A percentile compares a stretch with the other conserved stretches of the same genome.
phyloP scores from a whole-genome alignment of 352 stramenopile species.

The Globisporangium mamillatum region DNA sequence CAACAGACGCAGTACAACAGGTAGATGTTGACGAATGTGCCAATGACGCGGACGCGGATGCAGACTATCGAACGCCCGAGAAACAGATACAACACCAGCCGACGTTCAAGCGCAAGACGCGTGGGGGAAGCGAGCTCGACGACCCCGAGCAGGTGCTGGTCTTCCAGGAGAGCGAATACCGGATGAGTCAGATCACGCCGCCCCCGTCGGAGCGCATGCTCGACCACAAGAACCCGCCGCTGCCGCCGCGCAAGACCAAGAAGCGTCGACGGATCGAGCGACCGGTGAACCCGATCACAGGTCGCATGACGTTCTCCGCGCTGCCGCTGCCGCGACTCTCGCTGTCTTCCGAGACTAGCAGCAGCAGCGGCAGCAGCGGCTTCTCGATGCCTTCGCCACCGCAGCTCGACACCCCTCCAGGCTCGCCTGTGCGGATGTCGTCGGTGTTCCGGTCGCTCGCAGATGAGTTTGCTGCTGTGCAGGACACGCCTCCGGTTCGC shows the following conservation, averaged over 20 bases:
- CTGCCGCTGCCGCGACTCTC: constrained; percentile 20
- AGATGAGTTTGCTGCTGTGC: constrained; percentile 60
- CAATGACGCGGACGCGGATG: constrained; percentile 10
- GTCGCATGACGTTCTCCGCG: constrained; percentile 15
- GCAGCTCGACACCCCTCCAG: constrained; percentile 35
- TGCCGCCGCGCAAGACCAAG: constrained; percentile 39
- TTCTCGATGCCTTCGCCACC: constrained; percentile 21
- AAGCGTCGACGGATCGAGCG: constrained; percentile 27
- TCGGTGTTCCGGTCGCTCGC: constrained; percentile 63
- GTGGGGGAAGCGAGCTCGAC: constrained; percentile 1
- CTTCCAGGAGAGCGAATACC: constrained; percentile 25
- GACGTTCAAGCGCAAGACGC: constrained; percentile 15
- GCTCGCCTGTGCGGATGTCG: constrained; percentile 19
- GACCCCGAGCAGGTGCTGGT: constrained; percentile 22
- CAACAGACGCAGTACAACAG: not conserved
- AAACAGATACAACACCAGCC: constrained; percentile 8
- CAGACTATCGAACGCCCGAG: constrained; percentile 16
- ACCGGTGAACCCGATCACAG: constrained; percentile 14
- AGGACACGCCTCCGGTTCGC: constrained; percentile 45
- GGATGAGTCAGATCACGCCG: constrained; percentile 54
- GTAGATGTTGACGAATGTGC: not conserved
- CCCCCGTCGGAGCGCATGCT: constrained; percentile 66
- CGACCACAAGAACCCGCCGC: constrained; percentile 62
- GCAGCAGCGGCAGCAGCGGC: constrained; percentile 9
- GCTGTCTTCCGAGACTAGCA: constrained; percentile 13